Evolutionary conservation across 805 yeast species (phyloP).

Genomic region (Candida insectorum): DNA sequence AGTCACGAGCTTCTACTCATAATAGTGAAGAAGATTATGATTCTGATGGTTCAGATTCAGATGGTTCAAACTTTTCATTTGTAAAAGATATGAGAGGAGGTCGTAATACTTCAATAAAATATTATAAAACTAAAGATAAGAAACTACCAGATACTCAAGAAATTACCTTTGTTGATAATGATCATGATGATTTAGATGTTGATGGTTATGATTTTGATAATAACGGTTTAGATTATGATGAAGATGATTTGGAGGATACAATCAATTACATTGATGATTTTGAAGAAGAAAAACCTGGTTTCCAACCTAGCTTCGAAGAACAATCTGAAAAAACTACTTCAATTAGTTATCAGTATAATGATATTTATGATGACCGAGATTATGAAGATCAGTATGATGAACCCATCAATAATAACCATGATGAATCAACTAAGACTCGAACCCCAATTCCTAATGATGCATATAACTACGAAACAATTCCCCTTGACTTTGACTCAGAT

Average conservation of each 20-base stretch:
- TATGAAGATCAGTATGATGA: background rate
- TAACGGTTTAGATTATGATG: conserved; percentile 32
- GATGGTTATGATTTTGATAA: conserved; percentile 43
- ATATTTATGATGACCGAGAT: background rate
- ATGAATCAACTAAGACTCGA: conserved; percentile 1
- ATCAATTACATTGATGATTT: conserved; percentile 19
- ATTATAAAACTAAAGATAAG: conserved; percentile 30
- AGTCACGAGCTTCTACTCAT: no score
- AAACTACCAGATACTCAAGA: conserved; percentile 5
- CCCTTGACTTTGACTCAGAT: background rate
- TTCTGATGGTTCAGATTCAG: conserved; percentile 19
- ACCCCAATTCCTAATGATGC: background rate
- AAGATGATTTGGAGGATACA: conserved; percentile 12
- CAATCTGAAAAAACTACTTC: background rate
- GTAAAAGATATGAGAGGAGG: conserved; percentile 39
- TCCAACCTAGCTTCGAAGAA: background rate
- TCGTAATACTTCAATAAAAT: conserved; percentile 42
- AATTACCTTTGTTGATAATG: conserved; percentile 19
- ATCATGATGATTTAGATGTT: conserved; percentile 30
- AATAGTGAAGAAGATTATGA: conserved; percentile 3
- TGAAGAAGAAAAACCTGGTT: conserved; percentile 11
- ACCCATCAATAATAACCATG: background rate
- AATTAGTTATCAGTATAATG: background rate
- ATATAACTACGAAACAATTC: no score
- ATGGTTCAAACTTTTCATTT: conserved; percentile 37